These are phyloP conservation scores for Imleria badia DNA, from an alignment of 768 basidiomycete species.

Conservation along the genomic window DNA sequence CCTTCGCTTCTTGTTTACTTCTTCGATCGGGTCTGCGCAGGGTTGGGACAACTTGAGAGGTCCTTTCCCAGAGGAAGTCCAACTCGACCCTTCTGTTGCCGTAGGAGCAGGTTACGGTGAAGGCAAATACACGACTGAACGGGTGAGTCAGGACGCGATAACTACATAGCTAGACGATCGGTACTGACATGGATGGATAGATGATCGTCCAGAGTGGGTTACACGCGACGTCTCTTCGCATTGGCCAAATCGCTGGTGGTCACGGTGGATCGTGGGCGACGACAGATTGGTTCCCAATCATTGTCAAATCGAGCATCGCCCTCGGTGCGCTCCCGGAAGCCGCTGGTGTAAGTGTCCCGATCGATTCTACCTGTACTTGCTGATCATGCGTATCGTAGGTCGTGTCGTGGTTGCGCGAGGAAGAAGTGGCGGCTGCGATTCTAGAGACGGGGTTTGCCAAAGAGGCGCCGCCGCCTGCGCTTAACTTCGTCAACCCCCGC, in stretches of 20 bases:
- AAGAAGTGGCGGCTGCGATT: constrained; percentile 36
- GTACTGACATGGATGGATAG: constrained; percentile 11
- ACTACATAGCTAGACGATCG: background rate
- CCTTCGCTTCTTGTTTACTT: constrained; percentile 41
- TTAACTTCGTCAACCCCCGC: constrained; percentile 42
- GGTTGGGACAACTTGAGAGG: constrained; percentile 29
- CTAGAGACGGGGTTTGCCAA: constrained; percentile 27
- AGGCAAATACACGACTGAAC: constrained; percentile 44
- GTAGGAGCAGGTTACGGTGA: constrained; percentile 46
- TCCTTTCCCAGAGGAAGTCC: constrained; percentile 37
- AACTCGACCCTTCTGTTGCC: constrained; percentile 33
- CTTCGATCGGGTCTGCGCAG: constrained; percentile 38
- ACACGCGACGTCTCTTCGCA: constrained; percentile 37
- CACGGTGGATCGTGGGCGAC: constrained; percentile 42
- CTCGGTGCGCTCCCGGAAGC: constrained; percentile 31
- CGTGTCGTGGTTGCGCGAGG: constrained; percentile 44
- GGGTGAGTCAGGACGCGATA: constrained; percentile 21
- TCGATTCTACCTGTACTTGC: background rate
- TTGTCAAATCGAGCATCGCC: constrained; percentile 36
- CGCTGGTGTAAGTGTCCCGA: constrained; percentile 31
- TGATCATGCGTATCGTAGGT: constrained; percentile 22
- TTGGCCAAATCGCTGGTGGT: constrained; percentile 48
- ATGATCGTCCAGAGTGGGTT: constrained; percentile 41
- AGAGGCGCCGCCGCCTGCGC: constrained; percentile 16
- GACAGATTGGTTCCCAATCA: constrained; percentile 47